Base-by-base conservation (phyloP, 176 grass and related monocot genomes). In the Hsuehochloa calcarea region DNA sequence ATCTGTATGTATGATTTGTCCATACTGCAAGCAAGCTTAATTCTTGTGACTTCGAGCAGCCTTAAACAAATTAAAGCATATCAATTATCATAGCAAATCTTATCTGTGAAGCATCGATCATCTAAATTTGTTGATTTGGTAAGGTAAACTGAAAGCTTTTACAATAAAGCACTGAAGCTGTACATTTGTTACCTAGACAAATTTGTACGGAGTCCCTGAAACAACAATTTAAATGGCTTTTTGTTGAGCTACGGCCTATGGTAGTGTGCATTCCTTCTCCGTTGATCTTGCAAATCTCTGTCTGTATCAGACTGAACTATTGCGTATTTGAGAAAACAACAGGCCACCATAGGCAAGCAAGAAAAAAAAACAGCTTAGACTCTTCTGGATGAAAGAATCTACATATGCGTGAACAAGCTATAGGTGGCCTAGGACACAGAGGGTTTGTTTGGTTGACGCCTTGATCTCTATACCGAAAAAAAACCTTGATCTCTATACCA, bases 341-440 rank as follows among this genome's bases (percentile, higher is more conserved):
- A 29, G 23, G n/a, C 3, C 60, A 63, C 12, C 9, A 29, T 14
- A 29, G 11, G 4, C n/a, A 60, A 26, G 60, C 25, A 29, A 63
- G 19, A 16, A 22, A 56, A 15, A 29, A 62, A 14, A 64, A 2
- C 5, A 5, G 26, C 22, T n/a, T 17, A 34, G 67, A 51, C 15
- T 4, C 31, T 73, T 86, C 67, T 73, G 68, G 85, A 81, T 45
- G 35, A 58, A 47, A 40, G 85, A 87, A 87, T 75, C 46, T 67
- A 58, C 50, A 55, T 13, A 38, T 58, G 31, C 35, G 20, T 19
- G 15, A 61, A 11, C 15, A 79, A 26, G 17, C 29, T 29, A 64
- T 43, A 65, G 43, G 43, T 37, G 47, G 8, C 59, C 22, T 39
- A 54, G 15, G 13, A 17, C 22, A 65, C 12, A 13, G 12, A 46